Conservation (phyloP, 1,284 basidiomycete species). For the Volvariella surrecta region DNA sequence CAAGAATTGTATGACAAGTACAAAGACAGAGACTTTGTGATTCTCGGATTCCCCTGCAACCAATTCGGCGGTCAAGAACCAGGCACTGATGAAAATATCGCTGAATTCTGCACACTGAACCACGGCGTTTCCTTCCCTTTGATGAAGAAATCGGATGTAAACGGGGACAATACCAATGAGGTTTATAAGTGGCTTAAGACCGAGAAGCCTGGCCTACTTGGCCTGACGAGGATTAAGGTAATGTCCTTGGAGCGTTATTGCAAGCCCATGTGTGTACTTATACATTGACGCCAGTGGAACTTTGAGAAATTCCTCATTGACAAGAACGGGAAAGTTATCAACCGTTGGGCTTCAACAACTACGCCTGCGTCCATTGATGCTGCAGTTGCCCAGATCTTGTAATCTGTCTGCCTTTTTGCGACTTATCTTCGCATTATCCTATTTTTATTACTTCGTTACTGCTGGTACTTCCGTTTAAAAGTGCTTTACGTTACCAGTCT, state of each 20-base stretch:
- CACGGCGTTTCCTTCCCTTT: conserved; percentile 81
- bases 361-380: conserved; percentile 60
- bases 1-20: conserved; percentile 82
- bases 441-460: no score
- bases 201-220: conserved; percentile 67
- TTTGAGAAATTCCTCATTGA: conserved; percentile 72
- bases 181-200: conserved; percentile 85
- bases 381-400: conserved; percentile 56
- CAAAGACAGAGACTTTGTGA: conserved; percentile 65
- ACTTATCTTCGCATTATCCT: no score
- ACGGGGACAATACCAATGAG: conserved; percentile 72
- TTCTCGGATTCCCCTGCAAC: conserved; percentile 90
- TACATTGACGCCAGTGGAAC: conserved; percentile 49
- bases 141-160: conserved; percentile 89
- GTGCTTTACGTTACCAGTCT: no score
- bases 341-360: conserved; percentile 77
- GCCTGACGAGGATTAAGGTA: conserved; percentile 73
- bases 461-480: no score
- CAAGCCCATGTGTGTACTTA: not conserved
- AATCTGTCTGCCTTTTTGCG: conserved; percentile 9
- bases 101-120: conserved; percentile 63
- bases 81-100: conserved; percentile 58
- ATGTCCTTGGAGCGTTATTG: conserved; percentile 11
- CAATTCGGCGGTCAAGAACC: conserved; percentile 83
- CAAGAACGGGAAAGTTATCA: conserved; percentile 65